phyloP scores from a whole-genome alignment of 371 early-diverging fungal genomes.

The Amoeboaphelidium occidentale region DNA sequence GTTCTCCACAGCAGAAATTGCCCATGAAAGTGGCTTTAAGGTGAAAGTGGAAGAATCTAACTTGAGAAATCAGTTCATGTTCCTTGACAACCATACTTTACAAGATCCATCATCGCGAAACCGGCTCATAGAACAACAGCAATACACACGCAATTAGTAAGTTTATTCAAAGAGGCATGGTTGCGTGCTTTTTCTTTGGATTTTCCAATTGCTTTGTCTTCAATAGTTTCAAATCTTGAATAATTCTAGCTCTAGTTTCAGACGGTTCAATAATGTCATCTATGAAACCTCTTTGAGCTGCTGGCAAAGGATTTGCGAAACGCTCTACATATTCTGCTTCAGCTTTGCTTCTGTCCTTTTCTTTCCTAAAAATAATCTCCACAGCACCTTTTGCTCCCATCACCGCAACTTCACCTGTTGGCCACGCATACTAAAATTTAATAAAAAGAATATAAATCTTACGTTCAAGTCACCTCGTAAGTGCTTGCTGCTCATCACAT shows the following conservation, averaged over 20 bases:
- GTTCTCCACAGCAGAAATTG: not conserved
- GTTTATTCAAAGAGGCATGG: not conserved
- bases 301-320: conserved; percentile 85
- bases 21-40: too few relatives aligned
- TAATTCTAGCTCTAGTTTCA: conserved; percentile 51
- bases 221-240: conserved; percentile 63
- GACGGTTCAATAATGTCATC: conserved; percentile 79
- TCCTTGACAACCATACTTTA: too few relatives aligned
- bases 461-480: conserved; percentile 55
- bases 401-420: conserved; percentile 88
- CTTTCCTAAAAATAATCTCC: conserved; percentile 70
- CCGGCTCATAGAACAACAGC: too few relatives aligned
- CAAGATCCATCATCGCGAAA: too few relatives aligned
- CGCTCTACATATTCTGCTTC: conserved; percentile 67
- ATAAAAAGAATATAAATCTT: not conserved
- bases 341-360: conserved; percentile 18
- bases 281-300: conserved; percentile 80
- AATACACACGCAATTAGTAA: too few relatives aligned
- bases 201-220: conserved; percentile 39
- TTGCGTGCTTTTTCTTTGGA: conserved; percentile 73
- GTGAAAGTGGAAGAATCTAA: too few relatives aligned
- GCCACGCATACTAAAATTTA: conserved; percentile 64
- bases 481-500: conserved; percentile 93
- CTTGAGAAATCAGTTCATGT: too few relatives aligned
- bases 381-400: conserved; percentile 95